A percentile compares a stretch with the other conserved stretches of the same genome.
Evolutionary conservation across 805 yeast species (phyloP).

Genomic region (Geotrichum ghanense): DNA sequence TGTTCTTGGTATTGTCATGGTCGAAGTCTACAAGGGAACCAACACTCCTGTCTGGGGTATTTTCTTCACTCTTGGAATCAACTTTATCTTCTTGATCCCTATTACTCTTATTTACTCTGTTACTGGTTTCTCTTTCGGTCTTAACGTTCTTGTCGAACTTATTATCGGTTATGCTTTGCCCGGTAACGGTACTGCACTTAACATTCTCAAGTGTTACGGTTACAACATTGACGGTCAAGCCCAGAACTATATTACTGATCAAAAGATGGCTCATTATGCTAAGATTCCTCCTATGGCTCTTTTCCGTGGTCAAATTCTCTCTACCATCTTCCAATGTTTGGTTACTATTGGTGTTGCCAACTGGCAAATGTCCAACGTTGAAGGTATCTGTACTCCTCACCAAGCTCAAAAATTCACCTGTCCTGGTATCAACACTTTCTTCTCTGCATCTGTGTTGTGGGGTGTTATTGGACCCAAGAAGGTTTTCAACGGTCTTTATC

Average conservation of each 20-base stretch:
- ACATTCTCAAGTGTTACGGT: constrained; percentile 36
- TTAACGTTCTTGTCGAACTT: constrained; percentile 52
- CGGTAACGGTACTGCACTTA: constrained; percentile 44
- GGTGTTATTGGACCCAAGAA: constrained; percentile 38
- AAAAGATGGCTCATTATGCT: constrained; percentile 37
- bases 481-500: constrained; percentile 36
- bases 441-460: constrained; percentile 34
- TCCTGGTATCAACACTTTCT: constrained; percentile 31
- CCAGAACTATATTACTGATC: constrained; percentile 45
- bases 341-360: constrained; percentile 23
- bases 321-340: constrained; percentile 30
- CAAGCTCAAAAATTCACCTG: constrained; percentile 27
- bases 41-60: constrained; percentile 39
- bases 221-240: constrained; percentile 46
- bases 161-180: constrained; percentile 58
- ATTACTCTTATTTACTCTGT: constrained; percentile 48
- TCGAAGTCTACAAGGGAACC: constrained; percentile 14
- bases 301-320: constrained; percentile 30
- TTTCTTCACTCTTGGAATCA: constrained; percentile 44
- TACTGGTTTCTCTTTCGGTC: constrained; percentile 45
- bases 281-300: constrained; percentile 32
- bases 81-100: constrained; percentile 50
- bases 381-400: constrained; percentile 20
- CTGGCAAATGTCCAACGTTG: constrained; percentile 24
- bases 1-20: constrained; percentile 16